Evolutionary conservation across 2,329 filamentous ascomycete species (phyloP).

Genomic region (Xylaria polymorpha): DNA sequence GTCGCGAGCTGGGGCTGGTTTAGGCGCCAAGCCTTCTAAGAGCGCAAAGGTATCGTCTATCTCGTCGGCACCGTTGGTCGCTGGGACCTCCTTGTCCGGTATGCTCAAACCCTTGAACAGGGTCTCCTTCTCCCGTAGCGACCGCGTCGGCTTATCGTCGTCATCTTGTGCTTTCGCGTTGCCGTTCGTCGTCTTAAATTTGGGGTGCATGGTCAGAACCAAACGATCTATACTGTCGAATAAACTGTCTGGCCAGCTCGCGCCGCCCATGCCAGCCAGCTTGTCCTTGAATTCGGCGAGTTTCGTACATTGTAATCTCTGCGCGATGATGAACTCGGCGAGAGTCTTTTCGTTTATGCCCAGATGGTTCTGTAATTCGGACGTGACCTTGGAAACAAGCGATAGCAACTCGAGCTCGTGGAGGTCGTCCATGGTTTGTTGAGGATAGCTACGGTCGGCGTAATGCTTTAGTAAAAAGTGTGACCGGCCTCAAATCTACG

Average conservation of each 20-base stretch:
- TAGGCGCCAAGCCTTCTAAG: constrained; percentile 85
- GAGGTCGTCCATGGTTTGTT: constrained; percentile 81
- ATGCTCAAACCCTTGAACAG: constrained; percentile 92
- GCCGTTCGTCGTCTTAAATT: constrained; percentile 68
- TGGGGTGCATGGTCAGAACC: constrained; percentile 89
- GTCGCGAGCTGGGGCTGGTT: constrained; percentile 59
- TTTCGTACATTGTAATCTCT: constrained; percentile 79
- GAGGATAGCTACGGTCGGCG: constrained; percentile 9
- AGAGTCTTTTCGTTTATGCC: constrained; percentile 94
- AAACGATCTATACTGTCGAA: constrained; percentile 92
- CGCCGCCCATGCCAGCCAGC: constrained; percentile 80
- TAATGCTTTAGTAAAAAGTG: neutral
- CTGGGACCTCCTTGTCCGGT: constrained; percentile 74
- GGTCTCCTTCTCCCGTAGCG: constrained; percentile 78
- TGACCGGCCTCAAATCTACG: neutral
- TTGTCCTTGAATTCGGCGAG: constrained; percentile 79
- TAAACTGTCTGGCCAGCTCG: constrained; percentile 83
- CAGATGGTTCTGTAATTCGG: constrained; percentile 93
- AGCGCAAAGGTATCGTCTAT: constrained; percentile 94
- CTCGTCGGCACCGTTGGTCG: constrained; percentile 65
- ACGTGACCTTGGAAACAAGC: constrained; percentile 93
- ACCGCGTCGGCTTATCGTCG: constrained; percentile 54
- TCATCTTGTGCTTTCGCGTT: constrained; percentile 57
- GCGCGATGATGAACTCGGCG: constrained; percentile 94
- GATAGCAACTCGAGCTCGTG: constrained; percentile 91